Evolutionary conservation across 768 basidiomycete species (phyloP).

Genomic region (Calocybe gangraenosa): DNA sequence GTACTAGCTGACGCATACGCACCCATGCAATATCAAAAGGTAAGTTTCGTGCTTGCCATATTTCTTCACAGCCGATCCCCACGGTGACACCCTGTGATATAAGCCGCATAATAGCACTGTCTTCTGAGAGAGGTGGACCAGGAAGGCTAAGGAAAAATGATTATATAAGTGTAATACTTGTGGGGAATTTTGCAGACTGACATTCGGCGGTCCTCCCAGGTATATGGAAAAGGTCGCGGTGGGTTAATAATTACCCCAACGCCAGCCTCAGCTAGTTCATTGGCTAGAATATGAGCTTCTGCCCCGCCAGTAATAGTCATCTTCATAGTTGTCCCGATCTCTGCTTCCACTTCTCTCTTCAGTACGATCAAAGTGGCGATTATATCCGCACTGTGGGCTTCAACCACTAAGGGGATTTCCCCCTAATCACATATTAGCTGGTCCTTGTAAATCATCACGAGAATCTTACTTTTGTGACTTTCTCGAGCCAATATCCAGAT

Average conservation of each 20-base stretch:
- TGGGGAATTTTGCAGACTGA: constrained; percentile 25
- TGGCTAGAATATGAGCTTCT: constrained; percentile 68
- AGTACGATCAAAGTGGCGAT: constrained; percentile 74
- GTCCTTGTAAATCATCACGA: background rate
- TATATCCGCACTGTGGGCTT: constrained; percentile 73
- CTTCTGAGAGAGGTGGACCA: constrained; percentile 65
- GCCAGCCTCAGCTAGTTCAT: constrained; percentile 51
- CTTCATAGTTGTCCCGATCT: constrained; percentile 38
- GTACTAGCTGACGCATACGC: constrained; percentile 19
- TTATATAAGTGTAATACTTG: constrained; percentile 2
- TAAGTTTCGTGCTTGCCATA: constrained; percentile 72
- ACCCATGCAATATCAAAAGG: constrained; percentile 85
- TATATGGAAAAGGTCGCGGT: constrained; percentile 62
- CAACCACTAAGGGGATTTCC: constrained; percentile 67
- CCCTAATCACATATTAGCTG: constrained; percentile 38
- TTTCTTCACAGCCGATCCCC: constrained; percentile 57
- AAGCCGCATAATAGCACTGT: constrained; percentile 54
- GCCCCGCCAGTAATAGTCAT: constrained; percentile 62
- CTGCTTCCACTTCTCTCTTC: constrained; percentile 56
- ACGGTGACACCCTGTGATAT: constrained; percentile 68
- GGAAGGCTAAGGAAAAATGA: constrained; percentile 39
- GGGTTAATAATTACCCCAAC: constrained; percentile 49
- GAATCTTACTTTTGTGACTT: constrained; percentile 36
- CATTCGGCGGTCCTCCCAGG: constrained; percentile 72
- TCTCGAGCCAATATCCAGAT: constrained; percentile 40